These are phyloP conservation scores for Insectozyma bohioensis DNA, from an alignment of 1,139 yeast genomes.

Conservation along the genomic window DNA sequence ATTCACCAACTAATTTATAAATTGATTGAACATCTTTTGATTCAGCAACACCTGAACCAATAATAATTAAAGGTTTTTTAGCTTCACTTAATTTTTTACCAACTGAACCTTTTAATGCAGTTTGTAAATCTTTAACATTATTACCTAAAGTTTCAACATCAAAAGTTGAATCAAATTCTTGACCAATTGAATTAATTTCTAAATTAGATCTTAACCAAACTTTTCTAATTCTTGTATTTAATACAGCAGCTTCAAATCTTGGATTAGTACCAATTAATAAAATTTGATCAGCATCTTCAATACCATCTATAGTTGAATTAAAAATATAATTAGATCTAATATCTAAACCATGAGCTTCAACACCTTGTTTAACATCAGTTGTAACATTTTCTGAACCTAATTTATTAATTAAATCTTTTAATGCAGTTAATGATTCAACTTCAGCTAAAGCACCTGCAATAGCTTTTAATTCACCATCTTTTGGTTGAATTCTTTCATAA, in stretches of 20 bases:
- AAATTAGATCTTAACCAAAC: conserved; percentile 73
- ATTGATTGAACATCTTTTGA: conserved; percentile 64
- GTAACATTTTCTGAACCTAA: conserved; percentile 82
- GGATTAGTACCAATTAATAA: conserved; percentile 84
- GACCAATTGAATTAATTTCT: conserved; percentile 72
- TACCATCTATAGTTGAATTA: conserved; percentile 77
- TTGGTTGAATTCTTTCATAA: conserved; percentile 55
- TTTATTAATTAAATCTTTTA: conserved; percentile 75
- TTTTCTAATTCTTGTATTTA: conserved; percentile 82
- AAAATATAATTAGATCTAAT: conserved; percentile 78
- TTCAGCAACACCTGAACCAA: conserved; percentile 81
- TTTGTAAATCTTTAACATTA: conserved; percentile 54
- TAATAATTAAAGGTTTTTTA: conserved; percentile 72
- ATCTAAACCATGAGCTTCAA: conserved; percentile 71
- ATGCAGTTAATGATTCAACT: conserved; percentile 78
- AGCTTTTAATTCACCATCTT: conserved; percentile 75
- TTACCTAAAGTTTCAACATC: conserved; percentile 64
- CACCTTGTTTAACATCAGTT: conserved; percentile 63
- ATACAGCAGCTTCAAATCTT: conserved; percentile 87
- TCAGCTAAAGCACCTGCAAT: conserved; percentile 81
- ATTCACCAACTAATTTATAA: conserved; percentile 62
- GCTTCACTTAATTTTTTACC: conserved; percentile 72
- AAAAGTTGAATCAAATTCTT: conserved; percentile 76
- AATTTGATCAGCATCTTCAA: conserved; percentile 81
- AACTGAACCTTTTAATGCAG: conserved; percentile 65